Percentiles rank a stretch among this genome's conserved stretches.
Conservation (phyloP, 441 rosid genomes). For the Euphorbia celastroides region DNA sequence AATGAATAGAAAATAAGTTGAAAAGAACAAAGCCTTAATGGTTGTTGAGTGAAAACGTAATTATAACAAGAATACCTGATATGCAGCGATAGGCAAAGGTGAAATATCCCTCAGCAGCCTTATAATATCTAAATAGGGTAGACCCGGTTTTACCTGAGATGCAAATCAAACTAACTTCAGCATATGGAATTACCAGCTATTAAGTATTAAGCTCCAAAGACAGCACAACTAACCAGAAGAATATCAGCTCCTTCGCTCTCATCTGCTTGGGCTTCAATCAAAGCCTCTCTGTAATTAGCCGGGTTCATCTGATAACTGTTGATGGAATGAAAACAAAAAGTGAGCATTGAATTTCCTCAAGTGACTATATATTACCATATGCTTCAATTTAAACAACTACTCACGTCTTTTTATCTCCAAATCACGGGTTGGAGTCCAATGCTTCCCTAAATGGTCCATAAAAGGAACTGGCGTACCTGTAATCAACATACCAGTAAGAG, state of each 20-base stretch:
- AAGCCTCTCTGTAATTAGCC: conserved; percentile 87
- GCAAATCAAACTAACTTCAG: conserved; percentile 20
- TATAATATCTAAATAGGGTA: conserved; percentile 91
- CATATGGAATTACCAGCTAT: conserved; percentile 3
- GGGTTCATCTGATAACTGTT: conserved; percentile 97
- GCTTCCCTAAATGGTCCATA: conserved; percentile 98
- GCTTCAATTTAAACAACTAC: conserved; percentile 11
- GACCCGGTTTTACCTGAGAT: conserved; percentile 89
- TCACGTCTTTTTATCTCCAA: conserved; percentile 95
- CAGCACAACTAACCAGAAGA: conserved; percentile 56
- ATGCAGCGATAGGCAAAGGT: conserved; percentile 87
- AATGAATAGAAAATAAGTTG: too few relatives aligned
- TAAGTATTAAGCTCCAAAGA: conserved; percentile 12
- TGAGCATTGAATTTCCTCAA: neutral
- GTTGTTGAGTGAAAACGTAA: neutral
- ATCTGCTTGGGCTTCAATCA: conserved; percentile 81
- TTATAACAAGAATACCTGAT: conserved; percentile 50
- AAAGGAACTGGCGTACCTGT: conserved; percentile 94
- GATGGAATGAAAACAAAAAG: conserved; percentile 22
- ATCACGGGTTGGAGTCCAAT: conserved; percentile 85
- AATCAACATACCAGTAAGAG: conserved; percentile 6
- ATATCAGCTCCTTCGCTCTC: conserved; percentile 98
- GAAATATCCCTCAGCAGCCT: conserved; percentile 81
- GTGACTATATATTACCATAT: conserved; percentile 5
- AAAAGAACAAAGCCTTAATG: too few relatives aligned